These are phyloP conservation scores for Metrosideros polymorpha DNA, from an alignment of 441 rosid species.

Conservation along the genomic window DNA sequence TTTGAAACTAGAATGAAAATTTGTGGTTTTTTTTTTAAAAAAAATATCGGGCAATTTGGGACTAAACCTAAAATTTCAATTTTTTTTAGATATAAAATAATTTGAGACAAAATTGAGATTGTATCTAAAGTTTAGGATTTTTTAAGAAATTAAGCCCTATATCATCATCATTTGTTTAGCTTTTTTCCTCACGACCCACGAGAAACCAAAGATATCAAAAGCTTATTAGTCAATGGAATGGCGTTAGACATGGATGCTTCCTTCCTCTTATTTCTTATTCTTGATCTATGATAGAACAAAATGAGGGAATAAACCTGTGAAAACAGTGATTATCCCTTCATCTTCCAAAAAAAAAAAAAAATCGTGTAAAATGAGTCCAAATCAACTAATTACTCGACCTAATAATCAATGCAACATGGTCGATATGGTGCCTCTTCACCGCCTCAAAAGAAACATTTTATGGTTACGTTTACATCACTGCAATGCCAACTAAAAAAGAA, in stretches of 20 bases:
- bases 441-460: neutral
- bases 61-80: too few species aligned
- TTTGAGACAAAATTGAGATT: too few species aligned
- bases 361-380: neutral
- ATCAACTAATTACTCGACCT: neutral
- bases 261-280: neutral
- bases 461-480: rapidly evolving
- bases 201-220: neutral
- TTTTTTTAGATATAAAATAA: too few species aligned
- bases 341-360: neutral
- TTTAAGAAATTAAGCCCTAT: too few species aligned
- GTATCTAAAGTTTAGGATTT: too few species aligned
- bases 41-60: too few species aligned
- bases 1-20: too few species aligned
- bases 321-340: neutral
- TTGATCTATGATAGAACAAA: neutral
- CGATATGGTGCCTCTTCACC: neutral
- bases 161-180: neutral
- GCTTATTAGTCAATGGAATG: too few species aligned
- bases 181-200: too few species aligned
- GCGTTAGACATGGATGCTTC: neutral
- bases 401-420: neutral
- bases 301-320: neutral
- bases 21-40: too few species aligned
- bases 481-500: neutral